Base-by-base conservation (phyloP, 805 yeast genomes). In the Candida berthetii region DNA sequence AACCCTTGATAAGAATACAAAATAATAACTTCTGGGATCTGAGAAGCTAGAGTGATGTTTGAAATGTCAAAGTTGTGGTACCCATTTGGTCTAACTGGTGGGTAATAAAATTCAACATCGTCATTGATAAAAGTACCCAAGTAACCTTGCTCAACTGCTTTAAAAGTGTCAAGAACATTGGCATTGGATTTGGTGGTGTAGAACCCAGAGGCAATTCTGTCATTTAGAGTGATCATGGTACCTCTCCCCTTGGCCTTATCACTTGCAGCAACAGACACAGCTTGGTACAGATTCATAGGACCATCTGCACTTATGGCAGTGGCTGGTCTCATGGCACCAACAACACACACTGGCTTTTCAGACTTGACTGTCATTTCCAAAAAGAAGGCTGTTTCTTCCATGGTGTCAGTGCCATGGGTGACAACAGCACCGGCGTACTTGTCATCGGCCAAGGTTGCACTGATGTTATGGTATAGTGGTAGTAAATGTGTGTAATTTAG, bases 241-340 rank as follows among this genome's bases (percentile, higher is more conserved):
- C 85, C 82, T 48, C 88, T 65, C 15, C 76, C 74, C 39, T 68
- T 54, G n/a, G 80, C 66, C 39, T 68, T 62, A 19, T 59, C 58
- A 47, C 68, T 63, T 1, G 80, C 63, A 1, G 87, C 85, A 37
- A 81, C 74, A 17, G 74, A 72, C 35, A 79, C 78, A 1, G 86
- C 84, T 50, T 81, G 85, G 53, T 79, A 80, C 44, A 81, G 62
- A 56, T 81, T 81, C 82, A 80, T 79, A 17, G 85, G 82, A 1
- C 87, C 87, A 57, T 81, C 88, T 3, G 84, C 81, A 4, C 83
- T 76, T 14, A 80, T 71, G 28, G 84, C 80, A 10, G 85, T 78
- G 8, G 82, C 72, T 1, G 88, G 88, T 57, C 87, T 69, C 88
- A 81, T 81, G 5, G 83, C 76, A 7, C 88, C 88, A 43, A 36